Base-by-base conservation (phyloP, 495 filamentous ascomycete genomes). In the Hyphodiscus hymeniophilus region DNA sequence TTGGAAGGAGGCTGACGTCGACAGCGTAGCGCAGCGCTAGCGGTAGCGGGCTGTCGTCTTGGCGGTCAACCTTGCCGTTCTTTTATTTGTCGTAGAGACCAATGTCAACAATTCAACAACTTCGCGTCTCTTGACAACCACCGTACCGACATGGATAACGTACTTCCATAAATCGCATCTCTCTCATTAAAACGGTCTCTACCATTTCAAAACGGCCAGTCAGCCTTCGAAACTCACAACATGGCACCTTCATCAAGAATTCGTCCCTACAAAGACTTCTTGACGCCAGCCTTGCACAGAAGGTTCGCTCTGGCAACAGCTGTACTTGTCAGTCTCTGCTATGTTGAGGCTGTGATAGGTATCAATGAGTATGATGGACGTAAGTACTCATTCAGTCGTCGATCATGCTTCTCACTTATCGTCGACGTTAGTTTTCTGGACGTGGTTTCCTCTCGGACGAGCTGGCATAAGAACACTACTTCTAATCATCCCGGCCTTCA, bases 201-300 rank as follows among this genome's bases (percentile, higher is more conserved):
- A 59, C 56, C 30, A 16, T 33, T 41, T 12, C 12, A 42, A 1
- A 21, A 35, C 13, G 20, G 15, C 17, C 12, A 22, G 13, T 28
- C 20, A 38, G 31, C 20, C 24, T 22, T 34, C 13, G 18, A 20
- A 13, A 10, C 32, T n/a, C 30, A 24, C 26, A 54, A 42, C n/a
- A 60, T 54, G 59, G 18, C 58, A 11, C 55, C 51, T 12, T 15
- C 45, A 21, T 24, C 47, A 21, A 49, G 58, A 38, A 47, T 58
- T 28, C 59, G 59, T 52, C 59, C 59, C 16, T 61, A 61, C 51
- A 61, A 90, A 69, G 85, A 94, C 59, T 89, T 94, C 64, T 67
- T 97, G 48, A 95, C 91, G 32, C 90, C 92, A 28, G 77, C 85
- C 33, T 67, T 97, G 44, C 92, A 98, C 63, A 75, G 87, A 54